Evolutionary conservation across 306 rosid species (phyloP).

Genomic region (Vicia faba): DNA sequence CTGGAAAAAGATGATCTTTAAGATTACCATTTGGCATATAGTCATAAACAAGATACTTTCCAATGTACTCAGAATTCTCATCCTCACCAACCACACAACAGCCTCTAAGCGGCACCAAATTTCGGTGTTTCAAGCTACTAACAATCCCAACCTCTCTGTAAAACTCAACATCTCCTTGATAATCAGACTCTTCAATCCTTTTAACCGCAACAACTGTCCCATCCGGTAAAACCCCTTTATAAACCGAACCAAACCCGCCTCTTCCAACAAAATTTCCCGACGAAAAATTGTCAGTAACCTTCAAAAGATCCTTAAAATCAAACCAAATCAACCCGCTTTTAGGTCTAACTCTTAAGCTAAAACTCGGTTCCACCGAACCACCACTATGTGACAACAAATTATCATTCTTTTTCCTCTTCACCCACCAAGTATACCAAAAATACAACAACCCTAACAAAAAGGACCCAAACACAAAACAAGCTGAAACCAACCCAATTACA

Average conservation of each 20-base stretch:
- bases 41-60: conserved; percentile 77
- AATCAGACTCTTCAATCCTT: conserved; percentile 71
- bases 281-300: conserved; percentile 71
- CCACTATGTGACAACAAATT: conserved; percentile 37
- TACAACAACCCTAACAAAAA: conserved; percentile 59
- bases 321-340: conserved; percentile 83
- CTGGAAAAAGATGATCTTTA: conserved; percentile 62
- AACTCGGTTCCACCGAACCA: conserved; percentile 53
- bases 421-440: conserved; percentile 55
- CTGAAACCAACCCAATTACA: conserved; percentile 57
- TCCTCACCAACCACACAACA: conserved; percentile 76
- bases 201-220: conserved; percentile 75
- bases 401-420: conserved; percentile 33
- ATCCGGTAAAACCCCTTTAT: conserved; percentile 72
- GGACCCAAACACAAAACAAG: conserved; percentile 51
- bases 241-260: conserved; percentile 86
- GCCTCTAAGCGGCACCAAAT: conserved; percentile 84
- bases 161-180: conserved; percentile 71
- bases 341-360: conserved; percentile 62
- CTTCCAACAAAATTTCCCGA: conserved; percentile 73
- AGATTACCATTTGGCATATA: conserved; percentile 94
- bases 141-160: conserved; percentile 88
- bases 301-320: conserved; percentile 78
- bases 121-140: conserved; percentile 84
- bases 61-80: conserved; percentile 44